phyloP scores from a whole-genome alignment of 768 basidiomycete species.

The Coprinellus aureogranulatus region DNA sequence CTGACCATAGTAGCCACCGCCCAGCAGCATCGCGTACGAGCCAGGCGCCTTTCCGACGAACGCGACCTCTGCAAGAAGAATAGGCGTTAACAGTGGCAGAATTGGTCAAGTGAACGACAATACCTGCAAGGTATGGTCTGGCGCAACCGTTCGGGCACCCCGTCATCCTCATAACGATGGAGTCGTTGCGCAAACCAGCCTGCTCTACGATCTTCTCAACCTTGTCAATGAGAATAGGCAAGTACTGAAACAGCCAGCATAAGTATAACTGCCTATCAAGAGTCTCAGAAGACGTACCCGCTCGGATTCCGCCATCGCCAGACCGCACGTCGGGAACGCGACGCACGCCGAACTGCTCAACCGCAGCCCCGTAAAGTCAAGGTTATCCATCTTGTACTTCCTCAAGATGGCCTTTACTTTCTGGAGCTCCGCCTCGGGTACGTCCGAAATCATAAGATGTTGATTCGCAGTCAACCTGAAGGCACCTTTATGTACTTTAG shows the following conservation, averaged over 20 bases:
- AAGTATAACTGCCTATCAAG: slow-evolving; percentile 3
- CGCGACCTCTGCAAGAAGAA: slow-evolving; percentile 67
- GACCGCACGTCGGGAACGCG: slow-evolving; percentile 90
- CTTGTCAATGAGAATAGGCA: slow-evolving; percentile 90
- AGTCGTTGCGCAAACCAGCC: slow-evolving; percentile 88
- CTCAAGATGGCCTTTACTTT: slow-evolving; percentile 75
- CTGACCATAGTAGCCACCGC: slow-evolving; percentile 93
- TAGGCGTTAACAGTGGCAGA: neutral
- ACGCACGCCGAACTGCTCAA: slow-evolving; percentile 95
- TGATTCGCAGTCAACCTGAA: slow-evolving; percentile 97
- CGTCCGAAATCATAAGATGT: slow-evolving; percentile 85
- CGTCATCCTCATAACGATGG: slow-evolving; percentile 98
- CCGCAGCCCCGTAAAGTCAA: slow-evolving; percentile 74
- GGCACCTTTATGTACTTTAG: slow-evolving; percentile 88
- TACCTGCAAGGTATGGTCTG: slow-evolving; percentile 86
- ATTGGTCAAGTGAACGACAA: slow-evolving; percentile 19
- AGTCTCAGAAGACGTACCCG: slow-evolving; percentile 36
- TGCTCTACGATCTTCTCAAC: slow-evolving; percentile 95
- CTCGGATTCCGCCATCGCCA: slow-evolving; percentile 55
- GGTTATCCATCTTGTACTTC: slow-evolving; percentile 87
- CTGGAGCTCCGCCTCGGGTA: slow-evolving; percentile 68
- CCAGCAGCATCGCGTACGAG: slow-evolving; percentile 90
- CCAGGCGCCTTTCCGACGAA: slow-evolving; percentile 97
- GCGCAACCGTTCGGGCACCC: slow-evolving; percentile 95
- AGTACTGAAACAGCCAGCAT: slow-evolving; percentile 52